A percentile compares a stretch with the other conserved stretches of the same genome.
These are phyloP conservation scores for Leccinum fuscescens DNA, from an alignment of 1,284 basidiomycete genomes.

Conservation along the genomic window DNA sequence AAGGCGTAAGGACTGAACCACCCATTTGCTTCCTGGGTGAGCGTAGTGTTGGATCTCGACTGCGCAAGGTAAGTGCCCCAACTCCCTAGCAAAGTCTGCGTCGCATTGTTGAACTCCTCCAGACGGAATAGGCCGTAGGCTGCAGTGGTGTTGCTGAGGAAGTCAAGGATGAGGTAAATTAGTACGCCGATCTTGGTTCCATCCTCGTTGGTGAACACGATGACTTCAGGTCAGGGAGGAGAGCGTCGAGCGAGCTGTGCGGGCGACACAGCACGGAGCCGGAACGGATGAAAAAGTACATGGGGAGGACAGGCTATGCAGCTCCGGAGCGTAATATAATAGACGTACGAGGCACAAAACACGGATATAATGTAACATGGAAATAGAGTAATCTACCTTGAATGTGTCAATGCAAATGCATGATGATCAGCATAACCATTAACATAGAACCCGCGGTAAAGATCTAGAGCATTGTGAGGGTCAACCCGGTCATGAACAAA, in stretches of 20 bases:
- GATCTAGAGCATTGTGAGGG: not conserved
- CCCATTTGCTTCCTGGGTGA: not conserved
- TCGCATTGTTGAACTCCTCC: constrained; percentile 20
- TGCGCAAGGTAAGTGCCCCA: constrained; percentile 12
- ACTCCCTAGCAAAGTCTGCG: constrained; percentile 9
- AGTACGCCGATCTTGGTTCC: constrained; percentile 16
- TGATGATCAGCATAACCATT: constrained; percentile 5
- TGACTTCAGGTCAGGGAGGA: constrained; percentile 5
- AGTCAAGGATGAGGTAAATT: constrained; percentile 20
- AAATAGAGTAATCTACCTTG: not conserved
- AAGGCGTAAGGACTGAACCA: not conserved
- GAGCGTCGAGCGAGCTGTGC: no score
- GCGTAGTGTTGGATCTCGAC: not conserved
- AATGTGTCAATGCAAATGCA: not conserved
- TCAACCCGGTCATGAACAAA: not conserved
- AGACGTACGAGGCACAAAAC: no score
- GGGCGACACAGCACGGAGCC: no score
- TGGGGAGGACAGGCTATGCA: no score
- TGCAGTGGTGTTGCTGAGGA: constrained; percentile 21
- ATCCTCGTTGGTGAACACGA: not conserved
- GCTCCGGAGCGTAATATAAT: no score
- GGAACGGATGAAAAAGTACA: no score
- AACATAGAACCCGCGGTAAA: not conserved
- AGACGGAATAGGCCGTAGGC: constrained; percentile 19
- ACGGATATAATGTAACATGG: no score